Conservation (phyloP, 2,329 filamentous ascomycete genomes). For the Beauveria brongniartii region DNA sequence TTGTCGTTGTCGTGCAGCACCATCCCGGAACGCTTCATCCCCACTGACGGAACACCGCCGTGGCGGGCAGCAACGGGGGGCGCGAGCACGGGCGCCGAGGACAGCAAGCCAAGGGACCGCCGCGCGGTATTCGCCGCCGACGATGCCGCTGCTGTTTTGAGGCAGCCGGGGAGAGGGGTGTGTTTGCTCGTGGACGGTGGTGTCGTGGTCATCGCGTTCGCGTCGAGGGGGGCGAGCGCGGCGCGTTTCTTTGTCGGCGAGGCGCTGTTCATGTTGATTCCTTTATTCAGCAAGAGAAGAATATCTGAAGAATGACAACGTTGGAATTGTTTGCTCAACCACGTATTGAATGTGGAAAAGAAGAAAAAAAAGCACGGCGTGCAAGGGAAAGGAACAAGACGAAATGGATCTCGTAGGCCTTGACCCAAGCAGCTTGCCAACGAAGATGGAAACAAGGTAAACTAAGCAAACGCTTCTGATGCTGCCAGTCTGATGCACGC, state of each 20-base stretch:
- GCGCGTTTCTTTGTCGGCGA: conserved; percentile 41
- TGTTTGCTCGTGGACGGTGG: conserved; percentile 18
- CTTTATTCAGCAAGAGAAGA: no score
- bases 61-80: neutral
- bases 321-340: no score
- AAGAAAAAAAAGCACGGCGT: no score
- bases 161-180: neutral
- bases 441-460: no score
- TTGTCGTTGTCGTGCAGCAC: conserved; percentile 13
- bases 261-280: conserved; percentile 16
- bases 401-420: no score
- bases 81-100: neutral
- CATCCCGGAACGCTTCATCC: conserved; percentile 20
- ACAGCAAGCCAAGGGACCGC: neutral
- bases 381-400: no score
- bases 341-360: no score
- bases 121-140: conserved; percentile 2
- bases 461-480: no score
- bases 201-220: conserved; percentile 31
- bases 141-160: no score
- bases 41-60: conserved; percentile 14
- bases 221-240: conserved; percentile 35
- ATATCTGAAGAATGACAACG: no score
- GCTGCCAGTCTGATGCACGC: no score
- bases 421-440: no score